A percentile compares a stretch with the other conserved stretches of the same genome.
Conservation (phyloP, 768 basidiomycete genomes). For the Pleurotus pulmonarius region DNA sequence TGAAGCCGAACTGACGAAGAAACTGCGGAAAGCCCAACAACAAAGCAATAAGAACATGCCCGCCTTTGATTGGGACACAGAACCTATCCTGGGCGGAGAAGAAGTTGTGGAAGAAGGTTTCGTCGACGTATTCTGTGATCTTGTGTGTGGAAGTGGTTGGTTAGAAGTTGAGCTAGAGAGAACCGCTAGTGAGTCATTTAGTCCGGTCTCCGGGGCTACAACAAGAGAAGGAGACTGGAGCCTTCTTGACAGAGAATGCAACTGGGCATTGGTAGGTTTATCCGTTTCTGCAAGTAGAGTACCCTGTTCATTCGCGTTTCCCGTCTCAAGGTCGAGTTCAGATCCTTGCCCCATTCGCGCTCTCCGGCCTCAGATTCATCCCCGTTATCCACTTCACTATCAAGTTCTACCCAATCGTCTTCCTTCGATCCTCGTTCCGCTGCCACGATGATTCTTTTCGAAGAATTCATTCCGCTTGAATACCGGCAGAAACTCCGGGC, state of each 20-base stretch:
- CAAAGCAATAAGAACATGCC: constrained; percentile 55
- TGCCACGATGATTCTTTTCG: constrained; percentile 75
- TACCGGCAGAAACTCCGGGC: constrained; percentile 74
- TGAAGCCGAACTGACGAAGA: constrained; percentile 66
- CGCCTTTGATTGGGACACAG: constrained; percentile 90
- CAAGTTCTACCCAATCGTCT: neutral
- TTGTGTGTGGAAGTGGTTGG: constrained; percentile 82
- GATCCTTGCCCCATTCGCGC: constrained; percentile 54
- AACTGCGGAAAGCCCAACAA: constrained; percentile 76
- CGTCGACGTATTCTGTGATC: constrained; percentile 80
- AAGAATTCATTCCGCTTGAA: constrained; percentile 91
- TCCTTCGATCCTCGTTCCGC: constrained; percentile 65
- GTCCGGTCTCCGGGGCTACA: constrained; percentile 7
- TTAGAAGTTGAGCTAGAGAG: constrained; percentile 74
- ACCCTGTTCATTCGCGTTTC: neutral
- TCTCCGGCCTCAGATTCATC: constrained; percentile 17
- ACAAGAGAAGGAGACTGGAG: constrained; percentile 1
- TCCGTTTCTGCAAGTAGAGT: neutral
- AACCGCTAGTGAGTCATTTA: constrained; percentile 24
- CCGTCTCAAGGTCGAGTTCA: constrained; percentile 73
- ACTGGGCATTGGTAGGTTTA: constrained; percentile 82
- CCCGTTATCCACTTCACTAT: neutral
- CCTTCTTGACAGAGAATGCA: constrained; percentile 72
- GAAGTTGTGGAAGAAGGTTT: constrained; percentile 90
- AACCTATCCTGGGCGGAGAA: constrained; percentile 71